These are phyloP conservation scores for Gentiana dahurica DNA, from an alignment of 257 asterid genomes.

Conservation along the genomic window DNA sequence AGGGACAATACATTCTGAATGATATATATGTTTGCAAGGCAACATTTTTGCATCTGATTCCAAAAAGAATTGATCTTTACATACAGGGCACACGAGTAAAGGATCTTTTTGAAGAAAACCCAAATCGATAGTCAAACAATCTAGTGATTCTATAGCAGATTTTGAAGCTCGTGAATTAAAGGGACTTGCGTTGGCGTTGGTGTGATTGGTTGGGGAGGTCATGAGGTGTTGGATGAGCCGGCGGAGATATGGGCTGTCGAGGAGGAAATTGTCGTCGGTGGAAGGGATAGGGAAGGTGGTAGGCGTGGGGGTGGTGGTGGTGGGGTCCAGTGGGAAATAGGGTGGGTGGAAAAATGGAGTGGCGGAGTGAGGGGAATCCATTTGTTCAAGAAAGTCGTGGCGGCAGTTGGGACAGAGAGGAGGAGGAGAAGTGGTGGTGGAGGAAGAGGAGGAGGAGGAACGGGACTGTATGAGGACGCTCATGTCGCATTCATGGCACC, in stretches of 20 bases:
- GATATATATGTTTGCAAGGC: slow-evolving; percentile 72
- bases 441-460: slow-evolving; percentile 28
- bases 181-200: slow-evolving; percentile 22
- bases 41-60: slow-evolving; percentile 41
- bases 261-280: slow-evolving; percentile 64
- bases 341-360: slow-evolving; percentile 17
- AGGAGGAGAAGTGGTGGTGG: slow-evolving; percentile 29
- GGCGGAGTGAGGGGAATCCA: slow-evolving; percentile 42
- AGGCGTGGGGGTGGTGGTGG: not conserved
- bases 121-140: slow-evolving; percentile 27
- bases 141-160: slow-evolving; percentile 44
- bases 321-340: slow-evolving; percentile 7
- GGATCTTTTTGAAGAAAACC: slow-evolving; percentile 42
- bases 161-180: slow-evolving; percentile 48
- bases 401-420: slow-evolving; percentile 88
- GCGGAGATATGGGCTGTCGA: slow-evolving; percentile 57
- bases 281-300: slow-evolving; percentile 17
- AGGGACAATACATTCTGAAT: slow-evolving; percentile 67
- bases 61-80: slow-evolving; percentile 57
- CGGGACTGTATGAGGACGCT: slow-evolving; percentile 45
- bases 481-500: slow-evolving; percentile 96
- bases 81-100: slow-evolving; percentile 51
- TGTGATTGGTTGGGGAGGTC: slow-evolving; percentile 23
- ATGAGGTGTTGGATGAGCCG: slow-evolving; percentile 68
- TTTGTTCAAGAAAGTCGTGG: slow-evolving; percentile 62